Percentiles rank a stretch among this genome's conserved stretches.
phyloP scores from a whole-genome alignment of 2,329 filamentous ascomycete species.

The Aspergillus phoenicis region DNA sequence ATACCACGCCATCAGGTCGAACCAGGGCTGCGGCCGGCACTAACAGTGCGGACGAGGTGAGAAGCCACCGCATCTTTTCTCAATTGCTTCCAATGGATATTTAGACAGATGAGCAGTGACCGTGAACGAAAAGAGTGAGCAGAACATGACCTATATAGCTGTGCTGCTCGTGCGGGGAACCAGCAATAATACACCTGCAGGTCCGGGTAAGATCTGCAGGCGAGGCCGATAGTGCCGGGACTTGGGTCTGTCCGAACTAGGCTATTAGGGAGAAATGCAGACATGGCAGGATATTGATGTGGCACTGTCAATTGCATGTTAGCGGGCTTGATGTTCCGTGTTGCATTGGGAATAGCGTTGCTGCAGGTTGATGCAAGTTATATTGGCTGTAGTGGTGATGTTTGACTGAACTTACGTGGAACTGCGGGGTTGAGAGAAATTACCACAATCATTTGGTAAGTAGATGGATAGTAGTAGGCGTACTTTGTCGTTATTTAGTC shows the following conservation, averaged over 20 bases:
- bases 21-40: slow-evolving; percentile 27
- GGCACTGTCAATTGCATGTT: no score
- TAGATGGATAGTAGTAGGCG: no score
- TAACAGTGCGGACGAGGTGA: slow-evolving; percentile 11
- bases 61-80: neutral
- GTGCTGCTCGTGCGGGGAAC: neutral
- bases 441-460: no score
- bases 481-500: no score
- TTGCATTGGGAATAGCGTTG: no score
- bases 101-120: neutral
- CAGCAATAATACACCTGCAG: neutral
- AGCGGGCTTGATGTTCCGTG: no score
- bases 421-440: no score
- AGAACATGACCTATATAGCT: neutral
- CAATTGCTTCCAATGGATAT: neutral
- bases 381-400: no score
- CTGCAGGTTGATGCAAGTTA: no score
- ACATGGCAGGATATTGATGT: no score
- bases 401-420: no score
- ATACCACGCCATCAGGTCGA: slow-evolving; percentile 32
- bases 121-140: no score
- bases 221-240: neutral
- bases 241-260: neutral
- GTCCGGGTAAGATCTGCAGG: neutral
- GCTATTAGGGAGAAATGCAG: neutral